Base-by-base conservation (phyloP, 371 early-diverging fungal genomes). In the Haplosporangium sp. region DNA sequence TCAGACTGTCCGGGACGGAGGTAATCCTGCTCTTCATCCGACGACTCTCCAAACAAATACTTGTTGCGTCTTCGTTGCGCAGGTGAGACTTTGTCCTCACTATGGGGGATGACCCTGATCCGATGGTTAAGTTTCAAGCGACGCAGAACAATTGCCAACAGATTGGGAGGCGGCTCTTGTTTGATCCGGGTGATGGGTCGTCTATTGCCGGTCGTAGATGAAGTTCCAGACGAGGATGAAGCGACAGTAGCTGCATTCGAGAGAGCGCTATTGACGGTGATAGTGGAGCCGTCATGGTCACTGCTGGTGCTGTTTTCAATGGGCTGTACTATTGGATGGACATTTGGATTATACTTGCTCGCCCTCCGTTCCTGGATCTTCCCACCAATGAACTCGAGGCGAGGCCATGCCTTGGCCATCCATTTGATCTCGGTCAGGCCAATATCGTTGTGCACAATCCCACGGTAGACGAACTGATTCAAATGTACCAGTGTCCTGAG, bases 391-490 rank as follows among this genome's bases (percentile, higher is more conserved):
- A 57, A 21, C 7, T 61, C 61, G 14, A 75, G 51, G 21, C 29
- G 29, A 23, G 75, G 75, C 75, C 75, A 75, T 4, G 75, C 75
- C 56, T 69, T 62, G 14, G 66, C 75, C 65, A 69, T 64, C 75
- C 75, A 75, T 5, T 48, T 37, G 16, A 75, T 13, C 41, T 75
- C 75, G 0, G 64, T 66, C n/a, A 75, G 40, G 0, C 69, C 75
- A 54, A 75, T 62, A 4, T 66, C 70, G n/a, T n/a, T 55, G 37
- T 61, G 9, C 6, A 43, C 14, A 11, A 69, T n/a, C 5, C 63
- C 70, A 13, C 75, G 75, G 16, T 56, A 75, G 21, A 62, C 12
- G 6, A 75, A 57, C 21, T 45, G 50, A 13, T 69, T 53, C 14
- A 75, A 58, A 20, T 75, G 64, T 2, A 42, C 54, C 48, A 75